Evolutionary conservation across 805 yeast genomes (phyloP).

Genomic region (Kodamaea hsintzibuensis): DNA sequence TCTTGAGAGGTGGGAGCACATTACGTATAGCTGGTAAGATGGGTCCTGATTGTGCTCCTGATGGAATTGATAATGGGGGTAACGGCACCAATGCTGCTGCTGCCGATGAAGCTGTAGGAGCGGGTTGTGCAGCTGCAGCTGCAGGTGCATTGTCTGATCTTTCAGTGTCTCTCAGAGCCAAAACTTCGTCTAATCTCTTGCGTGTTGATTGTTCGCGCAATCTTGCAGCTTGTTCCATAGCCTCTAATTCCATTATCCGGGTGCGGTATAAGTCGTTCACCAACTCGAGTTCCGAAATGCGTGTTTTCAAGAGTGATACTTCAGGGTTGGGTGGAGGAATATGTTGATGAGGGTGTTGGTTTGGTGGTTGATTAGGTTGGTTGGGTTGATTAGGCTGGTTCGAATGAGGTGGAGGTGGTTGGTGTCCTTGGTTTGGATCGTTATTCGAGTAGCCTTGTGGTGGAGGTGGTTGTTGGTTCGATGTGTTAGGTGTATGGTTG

Average conservation of each 20-base stretch:
- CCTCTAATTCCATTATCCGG: slow-evolving; percentile 81
- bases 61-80: slow-evolving; percentile 11
- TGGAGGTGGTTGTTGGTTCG: slow-evolving; percentile 13
- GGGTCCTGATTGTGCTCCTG: slow-evolving; percentile 4
- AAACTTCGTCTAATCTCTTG: slow-evolving; percentile 48
- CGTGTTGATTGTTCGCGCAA: slow-evolving; percentile 50
- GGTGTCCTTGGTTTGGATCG: neutral
- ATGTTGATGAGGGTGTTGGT: neutral
- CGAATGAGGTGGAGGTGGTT: slow-evolving; percentile 6
- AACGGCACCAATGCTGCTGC: slow-evolving; percentile 6
- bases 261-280: slow-evolving; percentile 87
- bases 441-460: neutral
- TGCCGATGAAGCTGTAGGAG: neutral
- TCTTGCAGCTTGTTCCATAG: slow-evolving; percentile 57
- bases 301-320: slow-evolving; percentile 55
- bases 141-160: slow-evolving; percentile 7
- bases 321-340: slow-evolving; percentile 16
- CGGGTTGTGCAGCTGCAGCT: neutral
- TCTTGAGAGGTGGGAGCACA: slow-evolving; percentile 22
- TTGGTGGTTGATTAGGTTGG: slow-evolving; percentile 3
- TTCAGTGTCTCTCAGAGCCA: slow-evolving; percentile 19
- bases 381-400: slow-evolving; percentile 5
- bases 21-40: slow-evolving; percentile 10
- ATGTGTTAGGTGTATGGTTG: slow-evolving; percentile 10
- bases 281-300: slow-evolving; percentile 84